phyloP scores from a whole-genome alignment of 371 early-diverging fungal species.

The Sanchytrium tribonematis region DNA sequence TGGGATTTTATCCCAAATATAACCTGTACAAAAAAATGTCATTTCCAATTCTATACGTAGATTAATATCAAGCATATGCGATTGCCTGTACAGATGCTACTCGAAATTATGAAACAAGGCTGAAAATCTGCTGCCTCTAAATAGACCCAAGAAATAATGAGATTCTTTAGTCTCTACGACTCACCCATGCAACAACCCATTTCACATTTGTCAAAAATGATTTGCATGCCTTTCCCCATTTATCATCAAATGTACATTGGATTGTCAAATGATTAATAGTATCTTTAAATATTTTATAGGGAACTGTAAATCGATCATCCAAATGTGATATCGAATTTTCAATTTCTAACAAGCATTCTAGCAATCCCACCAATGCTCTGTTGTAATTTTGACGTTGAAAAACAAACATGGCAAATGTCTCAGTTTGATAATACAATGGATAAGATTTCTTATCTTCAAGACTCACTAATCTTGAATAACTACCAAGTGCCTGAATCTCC shows the following conservation, averaged over 20 bases:
- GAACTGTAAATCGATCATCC: neutral
- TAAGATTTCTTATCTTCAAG: neutral
- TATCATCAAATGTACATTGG: neutral
- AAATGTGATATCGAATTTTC: neutral
- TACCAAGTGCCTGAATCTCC: neutral
- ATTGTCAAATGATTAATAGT: neutral
- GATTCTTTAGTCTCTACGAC: no score
- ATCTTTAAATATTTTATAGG: neutral
- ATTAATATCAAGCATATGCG: no score
- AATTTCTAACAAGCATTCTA: neutral
- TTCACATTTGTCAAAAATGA: neutral
- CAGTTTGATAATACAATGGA: neutral
- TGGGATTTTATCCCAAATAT: no score
- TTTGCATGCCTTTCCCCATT: neutral
- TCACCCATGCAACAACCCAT: neutral
- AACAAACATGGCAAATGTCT: neutral
- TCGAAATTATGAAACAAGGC: no score
- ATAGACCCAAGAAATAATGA: no score
- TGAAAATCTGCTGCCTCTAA: no score
- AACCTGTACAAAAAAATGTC: no score
- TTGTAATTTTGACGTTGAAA: neutral
- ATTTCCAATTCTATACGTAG: no score
- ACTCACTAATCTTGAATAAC: neutral
- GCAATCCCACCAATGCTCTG: neutral
- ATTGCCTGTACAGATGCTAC: no score